Evolutionary conservation across 345 rosid species (phyloP).

Genomic region (Pugionium cornutum): DNA sequence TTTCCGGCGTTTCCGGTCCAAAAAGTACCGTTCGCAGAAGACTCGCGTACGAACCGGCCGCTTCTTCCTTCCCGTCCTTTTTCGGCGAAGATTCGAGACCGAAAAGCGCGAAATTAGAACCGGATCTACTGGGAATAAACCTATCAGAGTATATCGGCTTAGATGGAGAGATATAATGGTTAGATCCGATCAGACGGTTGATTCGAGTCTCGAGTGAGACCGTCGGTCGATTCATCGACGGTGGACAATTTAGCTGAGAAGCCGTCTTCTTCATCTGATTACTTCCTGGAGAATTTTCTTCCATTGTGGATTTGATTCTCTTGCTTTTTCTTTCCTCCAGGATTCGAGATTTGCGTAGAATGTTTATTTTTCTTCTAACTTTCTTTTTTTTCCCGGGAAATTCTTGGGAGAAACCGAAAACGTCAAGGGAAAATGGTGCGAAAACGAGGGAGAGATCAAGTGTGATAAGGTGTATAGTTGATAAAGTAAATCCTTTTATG

Average conservation of each 20-base stretch:
- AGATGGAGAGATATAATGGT: conserved; percentile 68
- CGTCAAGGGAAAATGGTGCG: conserved; percentile 39
- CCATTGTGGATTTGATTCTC: conserved; percentile 41
- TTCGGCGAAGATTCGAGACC: conserved; percentile 51
- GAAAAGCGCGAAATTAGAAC: conserved; percentile 86
- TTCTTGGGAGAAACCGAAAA: conserved; percentile 41
- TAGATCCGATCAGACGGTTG: conserved; percentile 69
- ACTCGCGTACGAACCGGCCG: conserved; percentile 60
- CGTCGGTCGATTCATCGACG: conserved; percentile 52
- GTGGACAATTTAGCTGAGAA: conserved; percentile 56
- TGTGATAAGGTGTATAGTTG: conserved; percentile 29
- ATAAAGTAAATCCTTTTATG: background rate
- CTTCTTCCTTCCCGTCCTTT: conserved; percentile 46
- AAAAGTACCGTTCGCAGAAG: conserved; percentile 71
- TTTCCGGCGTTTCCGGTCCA: conserved; percentile 80
- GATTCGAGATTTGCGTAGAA: conserved; percentile 16
- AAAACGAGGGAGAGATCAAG: conserved; percentile 27
- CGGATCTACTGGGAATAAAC: conserved; percentile 94
- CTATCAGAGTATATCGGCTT: conserved; percentile 85
- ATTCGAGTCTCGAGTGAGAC: conserved; percentile 57
- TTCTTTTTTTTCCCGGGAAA: conserved; percentile 44
- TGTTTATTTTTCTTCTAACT: background rate
- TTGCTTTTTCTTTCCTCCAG: conserved; percentile 29
- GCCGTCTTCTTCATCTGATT: conserved; percentile 14
- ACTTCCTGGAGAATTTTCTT: conserved; percentile 36